Evolutionary conservation across 306 rosid genomes (phyloP).

Genomic region (Hippophae tibetana): DNA sequence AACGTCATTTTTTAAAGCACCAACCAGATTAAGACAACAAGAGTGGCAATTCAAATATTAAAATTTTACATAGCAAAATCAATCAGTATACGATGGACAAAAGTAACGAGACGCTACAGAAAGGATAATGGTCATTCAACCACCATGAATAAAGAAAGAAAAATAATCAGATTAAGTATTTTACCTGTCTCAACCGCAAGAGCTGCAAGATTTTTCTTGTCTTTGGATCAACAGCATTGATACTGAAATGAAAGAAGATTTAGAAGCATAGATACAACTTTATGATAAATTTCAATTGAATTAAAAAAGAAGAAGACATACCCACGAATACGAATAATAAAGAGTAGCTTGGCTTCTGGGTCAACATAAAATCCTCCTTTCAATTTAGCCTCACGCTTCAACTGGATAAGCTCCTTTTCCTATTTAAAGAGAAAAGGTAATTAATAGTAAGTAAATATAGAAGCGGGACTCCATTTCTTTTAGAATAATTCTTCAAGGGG

Average conservation of each 20-base stretch:
- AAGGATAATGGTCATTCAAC: too few relatives aligned
- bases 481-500: too few relatives aligned
- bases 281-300: neutral
- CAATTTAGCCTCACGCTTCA: conserved; percentile 85
- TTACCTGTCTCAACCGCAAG: conserved; percentile 84
- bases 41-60: too few relatives aligned
- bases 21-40: too few relatives aligned
- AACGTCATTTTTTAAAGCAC: too few relatives aligned
- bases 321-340: conserved; percentile 82
- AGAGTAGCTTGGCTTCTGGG: conserved; percentile 80
- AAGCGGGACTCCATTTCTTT: too few relatives aligned
- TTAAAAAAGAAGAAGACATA: conserved; percentile 14
- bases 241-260: conserved; percentile 25
- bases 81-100: too few relatives aligned
- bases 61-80: too few relatives aligned
- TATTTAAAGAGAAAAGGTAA: neutral
- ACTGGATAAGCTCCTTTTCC: conserved; percentile 53
- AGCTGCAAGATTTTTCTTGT: conserved; percentile 70
- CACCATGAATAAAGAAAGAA: too few relatives aligned
- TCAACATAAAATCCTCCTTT: conserved; percentile 95
- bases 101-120: too few relatives aligned
- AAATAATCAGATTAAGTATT: too few relatives aligned
- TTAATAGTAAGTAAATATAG: too few relatives aligned
- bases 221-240: conserved; percentile 87
- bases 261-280: neutral